These are phyloP conservation scores for Ceratocystis huliohia DNA, from an alignment of 2,329 filamentous ascomycete genomes.

Conservation along the genomic window DNA sequence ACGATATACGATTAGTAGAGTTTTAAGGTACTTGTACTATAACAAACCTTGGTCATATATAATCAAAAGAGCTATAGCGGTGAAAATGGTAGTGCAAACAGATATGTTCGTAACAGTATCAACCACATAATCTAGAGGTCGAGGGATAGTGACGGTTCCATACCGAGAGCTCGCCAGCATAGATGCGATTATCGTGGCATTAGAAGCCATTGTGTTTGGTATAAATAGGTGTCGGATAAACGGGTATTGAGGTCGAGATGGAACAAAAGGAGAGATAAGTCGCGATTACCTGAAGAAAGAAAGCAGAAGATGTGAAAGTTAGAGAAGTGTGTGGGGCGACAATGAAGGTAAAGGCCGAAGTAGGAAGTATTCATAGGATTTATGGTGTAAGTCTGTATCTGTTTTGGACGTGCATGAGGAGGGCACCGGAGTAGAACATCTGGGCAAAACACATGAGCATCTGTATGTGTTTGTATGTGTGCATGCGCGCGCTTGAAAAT, in stretches of 20 bases:
- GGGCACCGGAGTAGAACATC: too few relatives aligned
- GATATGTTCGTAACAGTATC: conserved; percentile 38
- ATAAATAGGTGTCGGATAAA: not conserved
- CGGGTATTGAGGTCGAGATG: not conserved
- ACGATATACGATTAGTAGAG: not conserved
- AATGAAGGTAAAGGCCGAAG: not conserved
- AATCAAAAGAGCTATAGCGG: conserved; percentile 56
- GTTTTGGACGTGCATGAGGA: not conserved
- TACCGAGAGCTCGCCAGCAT: conserved; percentile 50
- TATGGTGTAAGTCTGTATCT: not conserved
- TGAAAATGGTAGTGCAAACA: conserved; percentile 38
- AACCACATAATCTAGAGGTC: conserved; percentile 44
- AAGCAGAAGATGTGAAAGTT: not conserved
- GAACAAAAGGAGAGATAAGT: not conserved
- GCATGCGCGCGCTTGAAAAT: not conserved
- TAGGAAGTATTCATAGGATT: not conserved
- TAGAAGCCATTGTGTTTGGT: conserved; percentile 32
- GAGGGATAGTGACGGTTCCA: conserved; percentile 37
- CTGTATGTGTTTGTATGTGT: not conserved
- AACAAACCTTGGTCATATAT: conserved; percentile 79
- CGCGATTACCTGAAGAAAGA: not conserved
- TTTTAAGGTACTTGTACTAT: not conserved
- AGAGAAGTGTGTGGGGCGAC: not conserved
- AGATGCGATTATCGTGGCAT: conserved; percentile 53
- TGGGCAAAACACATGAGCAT: not conserved